A percentile compares a stretch with the other conserved stretches of the same genome.
Conservation (phyloP, 305 asterid species). For the Fraxinus sp. region DNA sequence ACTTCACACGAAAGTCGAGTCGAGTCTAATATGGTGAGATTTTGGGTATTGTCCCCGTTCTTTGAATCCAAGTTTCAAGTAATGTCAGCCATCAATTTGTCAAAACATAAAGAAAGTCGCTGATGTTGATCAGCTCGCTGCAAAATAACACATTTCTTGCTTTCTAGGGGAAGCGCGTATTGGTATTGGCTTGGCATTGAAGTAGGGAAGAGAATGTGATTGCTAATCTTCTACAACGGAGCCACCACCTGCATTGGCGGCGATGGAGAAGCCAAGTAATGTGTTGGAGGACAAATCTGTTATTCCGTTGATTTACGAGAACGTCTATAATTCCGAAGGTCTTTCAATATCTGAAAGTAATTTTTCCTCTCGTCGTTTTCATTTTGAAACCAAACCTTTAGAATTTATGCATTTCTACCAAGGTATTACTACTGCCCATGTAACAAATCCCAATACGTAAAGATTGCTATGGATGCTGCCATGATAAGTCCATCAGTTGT, state of each 20-base stretch:
- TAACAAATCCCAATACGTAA: background rate
- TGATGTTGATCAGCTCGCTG: background rate
- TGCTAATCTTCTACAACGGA: background rate
- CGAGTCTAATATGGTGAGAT: background rate
- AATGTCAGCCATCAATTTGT: background rate
- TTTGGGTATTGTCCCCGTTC: background rate
- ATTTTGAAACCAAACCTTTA: background rate
- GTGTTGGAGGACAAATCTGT: slow-evolving; percentile 28
- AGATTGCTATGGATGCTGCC: background rate
- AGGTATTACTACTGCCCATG: background rate
- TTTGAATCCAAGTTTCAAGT: background rate
- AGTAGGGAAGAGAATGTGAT: background rate
- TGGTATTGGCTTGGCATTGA: background rate
- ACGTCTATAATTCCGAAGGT: slow-evolving; percentile 15
- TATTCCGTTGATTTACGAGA: slow-evolving; percentile 13
- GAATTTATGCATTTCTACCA: background rate
- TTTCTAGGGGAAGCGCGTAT: background rate
- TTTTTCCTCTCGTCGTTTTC: background rate
- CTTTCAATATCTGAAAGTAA: slow-evolving; percentile 9
- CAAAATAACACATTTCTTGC: background rate
- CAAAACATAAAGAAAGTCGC: background rate
- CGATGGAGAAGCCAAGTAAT: background rate
- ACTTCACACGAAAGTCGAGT: background rate
- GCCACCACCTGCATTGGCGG: slow-evolving; percentile 16
- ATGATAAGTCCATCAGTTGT: background rate